phyloP scores from a whole-genome alignment of 371 early-diverging fungal genomes.

The Dichotomocladium elegans region DNA sequence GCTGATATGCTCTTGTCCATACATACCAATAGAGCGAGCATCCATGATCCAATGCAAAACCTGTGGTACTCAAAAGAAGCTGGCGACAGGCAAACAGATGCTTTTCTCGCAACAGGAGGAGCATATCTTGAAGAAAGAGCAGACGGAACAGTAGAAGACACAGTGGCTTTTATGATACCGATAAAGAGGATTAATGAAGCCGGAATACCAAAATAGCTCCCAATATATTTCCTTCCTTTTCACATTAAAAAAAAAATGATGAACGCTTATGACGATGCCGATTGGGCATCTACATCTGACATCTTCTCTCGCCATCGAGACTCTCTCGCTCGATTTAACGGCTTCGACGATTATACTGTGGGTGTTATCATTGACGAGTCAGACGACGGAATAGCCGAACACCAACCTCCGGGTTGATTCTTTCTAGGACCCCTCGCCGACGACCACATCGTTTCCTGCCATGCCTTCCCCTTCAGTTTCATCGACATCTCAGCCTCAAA shows the following conservation, averaged over 20 bases:
- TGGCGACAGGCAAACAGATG: constrained; percentile 1
- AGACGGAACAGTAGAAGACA: background rate
- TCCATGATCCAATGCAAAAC: constrained; percentile 6
- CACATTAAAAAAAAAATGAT: constrained; percentile 10
- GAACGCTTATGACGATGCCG: constrained; percentile 27
- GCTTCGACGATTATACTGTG: constrained; percentile 5
- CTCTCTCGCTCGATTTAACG: constrained; percentile 19
- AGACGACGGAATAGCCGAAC: too few relatives aligned
- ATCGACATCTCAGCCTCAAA: background rate
- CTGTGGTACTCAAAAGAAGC: constrained; percentile 7
- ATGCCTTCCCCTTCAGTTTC: background rate
- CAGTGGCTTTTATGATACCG: too few relatives aligned
- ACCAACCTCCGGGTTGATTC: background rate
- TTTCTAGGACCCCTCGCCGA: background rate
- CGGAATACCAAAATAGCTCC: background rate
- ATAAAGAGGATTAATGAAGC: too few relatives aligned
- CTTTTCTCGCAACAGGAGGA: constrained; percentile 7
- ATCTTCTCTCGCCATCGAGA: constrained; percentile 23
- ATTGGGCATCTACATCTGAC: constrained; percentile 30
- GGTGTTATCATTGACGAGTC: constrained; percentile 5
- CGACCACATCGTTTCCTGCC: background rate
- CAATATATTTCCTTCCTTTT: background rate
- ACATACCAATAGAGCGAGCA: background rate
- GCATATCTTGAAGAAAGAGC: constrained; percentile 1
- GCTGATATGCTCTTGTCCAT: too few relatives aligned